Conservation (phyloP, 2,329 filamentous ascomycete species). For the Botrytis fabae region DNA sequence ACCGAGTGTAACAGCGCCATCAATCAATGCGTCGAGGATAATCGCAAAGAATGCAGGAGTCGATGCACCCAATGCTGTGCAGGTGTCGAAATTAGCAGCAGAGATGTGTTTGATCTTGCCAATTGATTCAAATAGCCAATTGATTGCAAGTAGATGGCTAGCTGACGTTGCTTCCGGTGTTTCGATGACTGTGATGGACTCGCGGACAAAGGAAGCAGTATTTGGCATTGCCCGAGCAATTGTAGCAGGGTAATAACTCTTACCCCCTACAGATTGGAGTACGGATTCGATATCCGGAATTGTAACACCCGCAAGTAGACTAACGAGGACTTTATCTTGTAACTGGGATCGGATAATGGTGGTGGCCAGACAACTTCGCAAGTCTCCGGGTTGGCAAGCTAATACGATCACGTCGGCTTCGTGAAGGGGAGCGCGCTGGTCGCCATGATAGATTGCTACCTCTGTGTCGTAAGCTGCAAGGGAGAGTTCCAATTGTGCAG, state of each 20-base stretch:
- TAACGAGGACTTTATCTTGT: conserved; percentile 15
- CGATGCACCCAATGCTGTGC: conserved; percentile 43
- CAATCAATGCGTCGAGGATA: conserved; percentile 22
- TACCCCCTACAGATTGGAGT: conserved; percentile 13
- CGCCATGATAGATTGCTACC: conserved; percentile 70
- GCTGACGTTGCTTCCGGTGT: conserved; percentile 1
- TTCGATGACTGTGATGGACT: conserved; percentile 15
- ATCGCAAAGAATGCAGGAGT: conserved; percentile 20
- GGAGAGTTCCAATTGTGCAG: conserved; percentile 59
- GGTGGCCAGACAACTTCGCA: conserved; percentile 56
- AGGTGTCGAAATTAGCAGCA: conserved; percentile 13
- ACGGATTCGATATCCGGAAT: conserved; percentile 17
- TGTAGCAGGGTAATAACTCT: conserved; percentile 3
- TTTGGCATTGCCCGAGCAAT: conserved; percentile 20
- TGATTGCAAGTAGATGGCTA: conserved; percentile 1
- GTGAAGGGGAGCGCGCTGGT: conserved; percentile 67
- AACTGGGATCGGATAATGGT: conserved; percentile 42
- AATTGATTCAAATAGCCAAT: conserved; percentile 17
- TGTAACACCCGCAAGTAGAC: conserved; percentile 16
- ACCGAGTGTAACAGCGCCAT: conserved; percentile 38
- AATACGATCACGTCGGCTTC: conserved; percentile 65
- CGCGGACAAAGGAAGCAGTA: conserved; percentile 16
- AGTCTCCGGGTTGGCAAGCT: conserved; percentile 75
- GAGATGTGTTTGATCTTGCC: conserved; percentile 12
- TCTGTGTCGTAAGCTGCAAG: conserved; percentile 64